phyloP scores from a whole-genome alignment of 257 asterid species.

The Craterostigma plantagineum region DNA sequence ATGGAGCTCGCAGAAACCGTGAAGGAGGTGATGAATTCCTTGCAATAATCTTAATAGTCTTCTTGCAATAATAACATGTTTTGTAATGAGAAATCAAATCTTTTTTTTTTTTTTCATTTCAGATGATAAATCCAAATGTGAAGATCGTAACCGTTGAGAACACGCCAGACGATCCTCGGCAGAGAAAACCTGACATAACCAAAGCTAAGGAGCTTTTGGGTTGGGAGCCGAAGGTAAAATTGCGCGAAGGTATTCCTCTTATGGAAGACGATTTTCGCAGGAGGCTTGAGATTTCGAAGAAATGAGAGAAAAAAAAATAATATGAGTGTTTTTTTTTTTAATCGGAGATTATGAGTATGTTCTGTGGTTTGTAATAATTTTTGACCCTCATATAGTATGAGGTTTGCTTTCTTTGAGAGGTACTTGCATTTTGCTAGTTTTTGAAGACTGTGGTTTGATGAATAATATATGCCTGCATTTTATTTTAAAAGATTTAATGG shows the following conservation, averaged over 20 bases:
- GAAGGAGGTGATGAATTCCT: slow-evolving; percentile 27
- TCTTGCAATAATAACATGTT: background rate
- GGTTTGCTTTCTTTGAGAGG: too few species aligned
- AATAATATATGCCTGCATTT: too few species aligned
- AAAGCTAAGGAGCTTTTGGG: slow-evolving; percentile 42
- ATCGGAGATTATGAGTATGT: too few species aligned
- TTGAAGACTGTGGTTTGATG: too few species aligned
- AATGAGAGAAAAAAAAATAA: background rate
- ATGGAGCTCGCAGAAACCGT: slow-evolving; percentile 63
- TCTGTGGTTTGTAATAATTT: too few species aligned
- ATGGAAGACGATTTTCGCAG: slow-evolving; percentile 58
- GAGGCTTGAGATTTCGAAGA: slow-evolving; percentile 29
- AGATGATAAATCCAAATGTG: slow-evolving; percentile 40
- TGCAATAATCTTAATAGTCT: background rate
- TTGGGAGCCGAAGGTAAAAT: slow-evolving; percentile 50
- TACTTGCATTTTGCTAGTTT: too few species aligned
- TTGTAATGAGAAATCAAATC: background rate
- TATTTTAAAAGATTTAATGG: too few species aligned
- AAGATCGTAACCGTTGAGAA: slow-evolving; percentile 34
- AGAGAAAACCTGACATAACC: slow-evolving; percentile 49
- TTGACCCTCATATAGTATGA: too few species aligned
- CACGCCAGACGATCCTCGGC: slow-evolving; percentile 64
- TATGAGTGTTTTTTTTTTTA: too few species aligned
- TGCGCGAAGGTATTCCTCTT: slow-evolving; percentile 45
- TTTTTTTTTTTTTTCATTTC: slow-evolving; percentile 5